phyloP scores from a whole-genome alignment of 371 early-diverging fungal genomes.

The Mucor plumbeus region DNA sequence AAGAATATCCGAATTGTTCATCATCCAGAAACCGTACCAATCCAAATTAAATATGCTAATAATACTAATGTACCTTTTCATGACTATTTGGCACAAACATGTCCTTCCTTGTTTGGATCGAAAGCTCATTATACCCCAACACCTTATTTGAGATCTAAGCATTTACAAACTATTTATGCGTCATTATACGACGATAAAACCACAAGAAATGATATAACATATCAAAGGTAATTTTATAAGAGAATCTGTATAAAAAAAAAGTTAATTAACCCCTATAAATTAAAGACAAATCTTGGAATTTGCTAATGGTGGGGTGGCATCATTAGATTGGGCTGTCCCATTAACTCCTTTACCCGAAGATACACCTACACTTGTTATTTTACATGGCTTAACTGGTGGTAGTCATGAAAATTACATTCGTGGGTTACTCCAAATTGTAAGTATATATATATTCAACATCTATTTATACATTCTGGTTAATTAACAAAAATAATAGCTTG shows the following conservation, averaged over 20 bases:
- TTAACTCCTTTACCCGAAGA: constrained; percentile 50
- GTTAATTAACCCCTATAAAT: neutral
- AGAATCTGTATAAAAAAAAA: neutral
- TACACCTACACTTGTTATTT: constrained; percentile 70
- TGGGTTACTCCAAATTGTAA: constrained; percentile 62
- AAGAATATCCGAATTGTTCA: constrained; percentile 25
- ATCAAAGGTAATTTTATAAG: constrained; percentile 45
- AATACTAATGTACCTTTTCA: constrained; percentile 27
- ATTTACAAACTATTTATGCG: constrained; percentile 60
- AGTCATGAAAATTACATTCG: constrained; percentile 81
- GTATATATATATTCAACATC: neutral
- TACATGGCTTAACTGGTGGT: constrained; percentile 89
- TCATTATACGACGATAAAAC: constrained; percentile 37
- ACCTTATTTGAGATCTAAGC: constrained; percentile 52
- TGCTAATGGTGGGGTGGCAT: constrained; percentile 80
- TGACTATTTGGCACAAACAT: constrained; percentile 31
- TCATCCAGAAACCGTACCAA: constrained; percentile 23
- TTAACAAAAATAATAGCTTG: constrained; percentile 15
- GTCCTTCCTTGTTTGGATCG: constrained; percentile 29
- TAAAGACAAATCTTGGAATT: constrained; percentile 62
- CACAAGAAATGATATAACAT: constrained; percentile 39
- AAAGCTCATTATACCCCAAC: constrained; percentile 36
- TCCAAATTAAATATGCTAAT: constrained; percentile 14
- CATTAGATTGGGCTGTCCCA: constrained; percentile 80
- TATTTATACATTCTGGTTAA: neutral